phyloP scores from a whole-genome alignment of 1,284 basidiomycete genomes.

The Sutorius eximius region DNA sequence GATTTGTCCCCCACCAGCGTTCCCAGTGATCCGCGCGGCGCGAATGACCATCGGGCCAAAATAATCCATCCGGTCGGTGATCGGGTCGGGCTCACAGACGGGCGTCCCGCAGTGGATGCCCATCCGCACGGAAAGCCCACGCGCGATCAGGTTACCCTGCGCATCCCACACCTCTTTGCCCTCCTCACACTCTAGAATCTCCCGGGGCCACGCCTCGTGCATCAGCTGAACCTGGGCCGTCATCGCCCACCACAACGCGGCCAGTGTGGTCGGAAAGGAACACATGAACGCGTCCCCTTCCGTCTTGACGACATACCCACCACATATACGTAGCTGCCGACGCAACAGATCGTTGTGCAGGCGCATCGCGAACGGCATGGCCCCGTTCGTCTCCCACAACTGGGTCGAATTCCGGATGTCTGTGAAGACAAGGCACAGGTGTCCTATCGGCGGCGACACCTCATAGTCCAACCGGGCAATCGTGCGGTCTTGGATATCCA shows the following conservation, averaged over 20 bases:
- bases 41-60: constrained; percentile 95
- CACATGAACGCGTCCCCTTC: constrained; percentile 99
- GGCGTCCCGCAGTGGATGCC: constrained; percentile 94
- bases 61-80: constrained; percentile 97
- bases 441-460: constrained; percentile 85
- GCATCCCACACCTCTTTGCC: constrained; percentile 81
- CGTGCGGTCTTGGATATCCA: constrained; percentile 54
- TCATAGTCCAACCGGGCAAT: constrained; percentile 74
- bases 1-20: constrained; percentile 92
- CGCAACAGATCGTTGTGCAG: constrained; percentile 90
- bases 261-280: constrained; percentile 87
- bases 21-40: constrained; percentile 81
- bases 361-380: constrained; percentile 94
- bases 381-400: constrained; percentile 95
- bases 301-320: constrained; percentile 99
- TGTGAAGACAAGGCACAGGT: constrained; percentile 94
- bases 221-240: constrained; percentile 87
- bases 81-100: constrained; percentile 90
- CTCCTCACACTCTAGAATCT: constrained; percentile 92
- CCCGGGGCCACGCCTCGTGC: constrained; percentile 89
- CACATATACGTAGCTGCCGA: constrained; percentile 85
- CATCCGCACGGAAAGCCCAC: constrained; percentile 95
- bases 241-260: constrained; percentile 91
- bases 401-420: constrained; percentile 98
- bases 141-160: constrained; percentile 72